Base-by-base conservation (phyloP, 2,329 filamentous ascomycete species). In the Seiridium cupressi region DNA sequence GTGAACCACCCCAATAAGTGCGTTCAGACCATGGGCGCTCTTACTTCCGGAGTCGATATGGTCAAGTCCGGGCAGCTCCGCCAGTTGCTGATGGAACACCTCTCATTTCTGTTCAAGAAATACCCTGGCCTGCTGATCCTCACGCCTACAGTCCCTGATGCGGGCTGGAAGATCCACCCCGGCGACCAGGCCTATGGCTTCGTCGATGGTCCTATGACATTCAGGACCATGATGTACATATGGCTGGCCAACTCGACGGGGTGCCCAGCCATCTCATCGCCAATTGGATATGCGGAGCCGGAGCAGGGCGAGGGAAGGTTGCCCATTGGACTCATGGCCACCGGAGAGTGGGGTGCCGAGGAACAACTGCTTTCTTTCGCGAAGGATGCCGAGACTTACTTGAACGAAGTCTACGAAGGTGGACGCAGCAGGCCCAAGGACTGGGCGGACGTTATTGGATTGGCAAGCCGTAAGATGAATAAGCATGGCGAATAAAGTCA, bases 171-270 rank as follows among this genome's bases (percentile, higher is more conserved):
- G 47, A 86, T 88, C 32, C 62, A 72, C 9, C 74, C 80, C 1
- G 81, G 78, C 7, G 88, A 90, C 46, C 78, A 87, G 13, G 77
- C 77, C n/a, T 87, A 93, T 68, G 93, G 93, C 2, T 79, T 92
- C 65, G 88, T 83, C 44, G 89, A 97, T 72, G 88, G 83, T 0
- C 92, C 95, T 71, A 80, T 77, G 62, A 88, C 86, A 13, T 78
- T 96, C n/a, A 80, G 84, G 34, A 91, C 85, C 70, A 96, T 97
- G 92, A 86, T 89, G 73, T 97, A 92, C 74, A 87, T 91, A 13
- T 96, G 90, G 84, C 75, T 96, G 42, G 90, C 93, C 5, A 97
- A 97, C 74, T 88, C 92, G 66, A 86, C 82, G 0, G 93, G 93
- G 0, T 88, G 88, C 54, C 93, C 93, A 1, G 87, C 91, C 1